Conservation (phyloP, 2,329 filamentous ascomycete species). For the Botrytis paeoniae region DNA sequence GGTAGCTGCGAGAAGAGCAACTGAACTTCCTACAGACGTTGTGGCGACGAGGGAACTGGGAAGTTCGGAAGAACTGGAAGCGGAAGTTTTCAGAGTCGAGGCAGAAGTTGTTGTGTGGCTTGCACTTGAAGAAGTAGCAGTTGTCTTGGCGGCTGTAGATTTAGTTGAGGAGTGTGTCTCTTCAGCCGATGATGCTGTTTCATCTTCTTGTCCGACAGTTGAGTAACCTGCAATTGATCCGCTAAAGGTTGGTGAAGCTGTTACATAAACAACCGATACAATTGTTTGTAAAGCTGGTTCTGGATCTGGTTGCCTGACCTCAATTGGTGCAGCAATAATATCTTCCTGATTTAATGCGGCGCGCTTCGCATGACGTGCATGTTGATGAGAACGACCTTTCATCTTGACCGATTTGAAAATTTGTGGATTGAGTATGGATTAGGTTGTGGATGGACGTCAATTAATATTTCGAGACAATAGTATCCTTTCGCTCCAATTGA, state of each 20-base stretch:
- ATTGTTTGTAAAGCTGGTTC: slow-evolving; percentile 34
- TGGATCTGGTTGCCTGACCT: slow-evolving; percentile 13
- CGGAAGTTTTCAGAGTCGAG: slow-evolving; percentile 11
- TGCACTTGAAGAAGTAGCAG: not conserved
- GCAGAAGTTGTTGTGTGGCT: slow-evolving; percentile 11
- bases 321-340: slow-evolving; percentile 22
- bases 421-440: slow-evolving; percentile 13
- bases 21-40: slow-evolving; percentile 21
- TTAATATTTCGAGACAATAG: not conserved
- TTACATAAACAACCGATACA: slow-evolving; percentile 50
- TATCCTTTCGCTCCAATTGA: not conserved
- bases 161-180: not conserved
- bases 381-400: slow-evolving; percentile 31
- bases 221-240: slow-evolving; percentile 49
- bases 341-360: slow-evolving; percentile 23
- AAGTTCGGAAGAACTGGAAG: slow-evolving; percentile 17
- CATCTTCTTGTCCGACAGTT: slow-evolving; percentile 36
- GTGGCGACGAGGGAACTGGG: slow-evolving; percentile 25
- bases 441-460: not conserved
- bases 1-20: slow-evolving; percentile 23
- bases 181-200: slow-evolving; percentile 19
- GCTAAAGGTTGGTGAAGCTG: slow-evolving; percentile 50
- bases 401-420: slow-evolving; percentile 20
- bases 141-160: slow-evolving; percentile 2
- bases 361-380: slow-evolving; percentile 28